Evolutionary conservation across 2,329 filamentous ascomycete genomes (phyloP), one percentile per base, ranked within the genome.

Genomic region (Emericellopsis cladophorae): DNA sequence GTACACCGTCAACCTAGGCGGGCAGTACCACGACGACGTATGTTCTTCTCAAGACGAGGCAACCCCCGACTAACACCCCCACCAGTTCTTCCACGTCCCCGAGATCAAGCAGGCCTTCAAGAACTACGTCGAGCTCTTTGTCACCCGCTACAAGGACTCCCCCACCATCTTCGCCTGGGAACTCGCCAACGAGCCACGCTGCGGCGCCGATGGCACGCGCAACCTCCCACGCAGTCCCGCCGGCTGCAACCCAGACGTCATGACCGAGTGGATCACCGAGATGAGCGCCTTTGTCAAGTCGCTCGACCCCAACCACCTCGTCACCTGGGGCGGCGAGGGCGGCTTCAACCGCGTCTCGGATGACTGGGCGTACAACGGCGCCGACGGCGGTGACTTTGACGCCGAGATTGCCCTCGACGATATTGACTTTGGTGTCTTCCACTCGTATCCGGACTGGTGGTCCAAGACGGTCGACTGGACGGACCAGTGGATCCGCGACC

Each of bases 161-260:
- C 58, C 71, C 0, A 69, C 79, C 0, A 67, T 84, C 37, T 74
- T 83, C 47, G 75, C 76, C 0, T 84, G 79, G 79, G 79, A 84
- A 50, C 61, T 84, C 2, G 73, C 66, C 42, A 84, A 84, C 48
- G 79, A 84, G 44, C 65, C 66, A 16, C 65, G 67, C 43, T 72
- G 68, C 52, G 66, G 65, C 18, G 67, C 60, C 21, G 66, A 70
- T 40, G 56, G 51, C 7, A 49, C 48, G 7, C 66, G 67, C 43
- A 70, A 70, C 50, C 61, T 70, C 0, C 65, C 66, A 2, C 54
- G 57, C 1, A 63, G 62, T 29, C 45, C 48, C 14, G 46, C 44
- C 0, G 47, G 53, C 46, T 70, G 67, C 49, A 59, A 53, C 1
- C 54, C 70, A 0, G 60, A 60, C 2, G 52, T 63, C 2, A 53